Percentiles rank a stretch among this genome's conserved stretches.
Conservation (phyloP, 208 protist species). For the Trypanosoma brucei region DNA sequence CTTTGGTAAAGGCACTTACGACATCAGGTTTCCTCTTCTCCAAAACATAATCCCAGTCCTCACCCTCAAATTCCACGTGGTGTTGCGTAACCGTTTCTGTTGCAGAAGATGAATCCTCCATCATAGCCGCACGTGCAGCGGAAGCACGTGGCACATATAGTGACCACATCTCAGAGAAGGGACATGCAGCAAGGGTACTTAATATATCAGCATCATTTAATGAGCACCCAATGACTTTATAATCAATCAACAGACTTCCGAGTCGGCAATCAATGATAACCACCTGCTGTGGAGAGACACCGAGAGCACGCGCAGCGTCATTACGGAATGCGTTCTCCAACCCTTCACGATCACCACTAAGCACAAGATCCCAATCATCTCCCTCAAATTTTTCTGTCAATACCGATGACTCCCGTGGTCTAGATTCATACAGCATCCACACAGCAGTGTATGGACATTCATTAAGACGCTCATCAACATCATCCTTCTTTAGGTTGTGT, state of each 20-base stretch:
- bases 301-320: neutral
- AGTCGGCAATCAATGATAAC: neutral
- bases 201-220: neutral
- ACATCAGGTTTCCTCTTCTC: neutral
- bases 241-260: neutral
- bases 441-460: neutral
- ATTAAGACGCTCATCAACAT: constrained; percentile 2
- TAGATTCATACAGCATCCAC: constrained; percentile 1
- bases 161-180: constrained; percentile 3
- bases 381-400: constrained; percentile 1
- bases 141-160: constrained; percentile 6
- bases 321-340: constrained; percentile 3
- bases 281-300: constrained; percentile 1
- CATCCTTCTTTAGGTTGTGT: neutral
- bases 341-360: neutral
- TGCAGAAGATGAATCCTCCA: neutral
- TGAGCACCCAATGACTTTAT: neutral
- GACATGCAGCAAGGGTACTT: neutral
- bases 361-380: constrained; percentile 3
- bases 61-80: constrained; percentile 45
- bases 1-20: neutral
- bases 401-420: neutral
- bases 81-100: constrained; percentile 14
- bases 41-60: constrained; percentile 22
- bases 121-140: constrained; percentile 36